Base-by-base conservation (phyloP, 2,329 filamentous ascomycete genomes). In the Penicillium sumatraense region DNA sequence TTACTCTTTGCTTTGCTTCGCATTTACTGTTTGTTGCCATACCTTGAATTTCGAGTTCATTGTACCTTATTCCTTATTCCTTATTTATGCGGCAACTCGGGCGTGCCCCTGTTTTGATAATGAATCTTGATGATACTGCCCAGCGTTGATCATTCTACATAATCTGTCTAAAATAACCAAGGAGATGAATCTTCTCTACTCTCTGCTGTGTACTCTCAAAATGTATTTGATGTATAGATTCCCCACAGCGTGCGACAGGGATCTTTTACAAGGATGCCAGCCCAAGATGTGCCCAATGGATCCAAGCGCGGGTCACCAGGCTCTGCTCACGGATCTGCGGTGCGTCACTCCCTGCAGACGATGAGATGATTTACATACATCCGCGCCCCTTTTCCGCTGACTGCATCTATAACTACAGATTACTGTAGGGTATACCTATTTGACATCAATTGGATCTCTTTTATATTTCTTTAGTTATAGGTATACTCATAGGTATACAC, bases 231-330 rank as follows among this genome's bases (percentile, higher is more conserved):
- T 48, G 45, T 36, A 33, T 48, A 48, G 29, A 21, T 33, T 47
- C 29, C 40, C 40, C 40, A 44, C 40, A 27, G 9, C 13, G 23
- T 44, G n/a, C 13, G 21, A 44, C 46, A 53, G 36, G 46, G 31
- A 42, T 58, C 20, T 14, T 18, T 27, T 48, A 7, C 38, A 42
- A 51, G 49, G 42, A 53, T 53, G 14, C 23, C 47, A 42, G 56
- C 56, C 58, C 48, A 59, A 58, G 26, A n/a, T 11, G 44, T 59
- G 56, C 58, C 60, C 51, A 52, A 44, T 47, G 36, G 52, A 59
- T 59, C 60, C 52, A 56, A 57, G 60, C 59, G 60, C 48, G 45
- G 57, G 58, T 62, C 58, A 59, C 45, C 42, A 27, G 51, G 53
- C 33, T 44, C 31, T 31, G 44, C 8, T 54, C 45, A 20, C 35